Base-by-base conservation (phyloP, 1,284 basidiomycete species). In the Ceratobasidium sp. region DNA sequence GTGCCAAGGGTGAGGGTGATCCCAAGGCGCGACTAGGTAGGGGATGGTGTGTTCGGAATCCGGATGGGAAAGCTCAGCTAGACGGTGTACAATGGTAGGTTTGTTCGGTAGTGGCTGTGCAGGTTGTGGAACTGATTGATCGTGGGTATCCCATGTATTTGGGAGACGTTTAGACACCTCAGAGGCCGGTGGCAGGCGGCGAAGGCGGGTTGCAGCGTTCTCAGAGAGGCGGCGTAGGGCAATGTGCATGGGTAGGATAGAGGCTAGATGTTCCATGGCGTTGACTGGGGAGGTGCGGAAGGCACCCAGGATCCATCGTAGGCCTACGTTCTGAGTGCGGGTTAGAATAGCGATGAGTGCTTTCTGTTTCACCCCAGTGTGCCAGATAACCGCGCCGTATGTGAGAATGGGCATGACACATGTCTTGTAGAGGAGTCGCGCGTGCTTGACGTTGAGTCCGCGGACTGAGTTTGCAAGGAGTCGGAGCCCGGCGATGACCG, bases 381-480 rank as follows among this genome's bases (percentile, higher is more conserved):
- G 86, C 86, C 86, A 87, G 0, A 81, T 82, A 33, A 83, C 80
- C 64, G 80, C 80, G 3, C 83, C 76, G 42, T 78, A 78, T 20
- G 77, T 78, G 53, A 78, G 49, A 23, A 78, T 64, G 18, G 58
- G 77, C 15, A 78, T 60, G 58, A 78, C 46, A 56, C 66, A 69
- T 18, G 28, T 42, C 1, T 81, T 80, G 82, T 85, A 78, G 15
- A 78, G 70, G 10, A 56, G 28, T 23, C 71, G 10, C 39, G 49
- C 39, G 28, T 85, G 80, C 3, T 55, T 18, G 4, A 84, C 84
- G 9, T 79, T 79, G 0, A 87, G 82, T 1, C 86, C 86, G 0
- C 82, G 80, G 0, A 84, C 78, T 0, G 86, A 86, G 82, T 87
- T 87, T 2, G 85, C 84, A 0, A 87, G 84, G 82, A 86, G 84